Evolutionary conservation across 2,329 filamentous ascomycete species (phyloP), one percentile per base, ranked within the genome.

Genomic region (Pestalotiopsis sp.): DNA sequence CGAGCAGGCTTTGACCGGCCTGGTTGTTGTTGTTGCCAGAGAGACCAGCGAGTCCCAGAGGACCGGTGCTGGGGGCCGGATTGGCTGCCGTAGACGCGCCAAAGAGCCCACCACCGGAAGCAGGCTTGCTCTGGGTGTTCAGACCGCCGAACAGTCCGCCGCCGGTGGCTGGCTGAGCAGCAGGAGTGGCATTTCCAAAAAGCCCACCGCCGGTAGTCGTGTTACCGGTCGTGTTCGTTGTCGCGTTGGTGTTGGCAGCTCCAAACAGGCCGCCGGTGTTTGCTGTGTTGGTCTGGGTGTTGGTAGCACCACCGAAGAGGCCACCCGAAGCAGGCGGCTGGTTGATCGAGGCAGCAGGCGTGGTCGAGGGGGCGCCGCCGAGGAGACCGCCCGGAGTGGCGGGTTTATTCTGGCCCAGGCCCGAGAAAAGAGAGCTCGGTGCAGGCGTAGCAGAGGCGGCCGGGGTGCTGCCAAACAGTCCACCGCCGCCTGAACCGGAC

Each of bases 331-430:
- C 31, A 27, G 59, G 31, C 31, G 31, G 36, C 59, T 62, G 61
- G 17, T 11, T 39, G 11, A 39, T 36, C 17, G 61, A 36, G 14
- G 59, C 31, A 39, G 45, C 45, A 52, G 45, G 45, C 17, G 45
- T 52, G 17, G 59, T 62, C 27, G 59, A 38, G 12, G 59, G 17
- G 41, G 59, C 61, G 12, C 61, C 61, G 5, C 61, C 61, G 25
- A 64, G 49, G 38, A 64, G 64, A n/a, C 64, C 64, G 7, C 45
- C 64, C 14, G 62, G 14, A n/a, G 25, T 36, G 7, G 64, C 64
- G n/a, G 64, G 64, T 23, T 66, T 56, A 27, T 66, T 66, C 49
- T 57, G 45, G 14, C 20, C 31, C 41, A 66, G n/a, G 17, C 41
- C 41, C n/a, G 41, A 45, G 49, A 66, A 66, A 4, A 66, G 64